phyloP scores from a whole-genome alignment of 306 rosid genomes.

The Prunus salicina region DNA sequence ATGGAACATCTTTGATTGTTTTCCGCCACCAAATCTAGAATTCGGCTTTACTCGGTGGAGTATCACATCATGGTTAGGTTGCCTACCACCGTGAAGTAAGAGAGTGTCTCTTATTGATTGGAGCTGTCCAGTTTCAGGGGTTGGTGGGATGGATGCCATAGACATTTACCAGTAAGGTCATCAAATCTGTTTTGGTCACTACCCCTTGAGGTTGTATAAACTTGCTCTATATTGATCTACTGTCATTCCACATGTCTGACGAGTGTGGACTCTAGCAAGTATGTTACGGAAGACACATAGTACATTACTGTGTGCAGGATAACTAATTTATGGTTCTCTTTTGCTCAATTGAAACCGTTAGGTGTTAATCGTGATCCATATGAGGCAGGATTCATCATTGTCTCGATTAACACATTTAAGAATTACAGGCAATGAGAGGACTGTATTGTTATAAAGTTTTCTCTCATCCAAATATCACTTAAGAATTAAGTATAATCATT shows the following conservation, averaged over 20 bases:
- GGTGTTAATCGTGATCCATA: background rate
- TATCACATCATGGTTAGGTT: background rate
- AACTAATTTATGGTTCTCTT: background rate
- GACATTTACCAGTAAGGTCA: background rate
- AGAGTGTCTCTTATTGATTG: background rate
- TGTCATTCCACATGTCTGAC: background rate
- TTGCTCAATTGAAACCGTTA: background rate
- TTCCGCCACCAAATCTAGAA: background rate
- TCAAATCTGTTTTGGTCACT: background rate
- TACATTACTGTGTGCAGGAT: background rate
- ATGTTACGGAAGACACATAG: background rate
- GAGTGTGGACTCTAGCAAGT: background rate
- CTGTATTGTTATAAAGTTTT: background rate
- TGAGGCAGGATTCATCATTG: background rate
- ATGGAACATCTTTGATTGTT: background rate
- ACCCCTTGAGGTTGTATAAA: background rate
- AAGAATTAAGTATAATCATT: background rate
- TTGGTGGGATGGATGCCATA: background rate
- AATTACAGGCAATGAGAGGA: background rate
- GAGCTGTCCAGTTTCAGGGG: background rate
- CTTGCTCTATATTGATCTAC: background rate
- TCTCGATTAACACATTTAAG: background rate
- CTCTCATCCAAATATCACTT: background rate
- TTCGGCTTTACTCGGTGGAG: background rate
- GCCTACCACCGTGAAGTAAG: background rate